Conservation (phyloP, 2,329 filamentous ascomycete species). For the Aspergillus sp. region DNA sequence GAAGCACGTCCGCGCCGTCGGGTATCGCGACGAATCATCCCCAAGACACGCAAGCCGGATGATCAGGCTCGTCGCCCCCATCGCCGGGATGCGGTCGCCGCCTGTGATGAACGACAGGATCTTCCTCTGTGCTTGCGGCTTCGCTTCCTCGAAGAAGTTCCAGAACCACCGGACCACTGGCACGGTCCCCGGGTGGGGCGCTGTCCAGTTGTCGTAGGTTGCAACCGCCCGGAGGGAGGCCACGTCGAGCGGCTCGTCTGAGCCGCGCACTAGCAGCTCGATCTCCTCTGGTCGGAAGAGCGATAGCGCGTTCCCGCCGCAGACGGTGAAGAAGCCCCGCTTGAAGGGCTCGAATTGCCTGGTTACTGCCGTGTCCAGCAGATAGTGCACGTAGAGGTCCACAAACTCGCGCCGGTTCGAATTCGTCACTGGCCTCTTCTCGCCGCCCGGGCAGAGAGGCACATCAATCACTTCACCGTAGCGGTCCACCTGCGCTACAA, state of each 20-base stretch:
- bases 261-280: slow-evolving; percentile 75
- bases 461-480: slow-evolving; percentile 61
- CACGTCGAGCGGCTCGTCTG: slow-evolving; percentile 74
- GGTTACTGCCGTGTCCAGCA: slow-evolving; percentile 67
- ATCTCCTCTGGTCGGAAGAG: slow-evolving; percentile 88
- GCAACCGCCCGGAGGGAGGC: slow-evolving; percentile 65
- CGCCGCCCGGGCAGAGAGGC: slow-evolving; percentile 65
- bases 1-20: slow-evolving; percentile 84
- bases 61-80: slow-evolving; percentile 68
- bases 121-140: slow-evolving; percentile 61
- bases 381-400: slow-evolving; percentile 68
- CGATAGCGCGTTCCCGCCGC: slow-evolving; percentile 75
- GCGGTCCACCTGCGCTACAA: slow-evolving; percentile 65
- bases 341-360: slow-evolving; percentile 91
- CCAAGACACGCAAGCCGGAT: slow-evolving; percentile 70
- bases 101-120: slow-evolving; percentile 81
- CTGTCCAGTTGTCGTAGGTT: slow-evolving; percentile 71
- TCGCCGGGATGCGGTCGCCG: slow-evolving; percentile 81
- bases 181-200: slow-evolving; percentile 45
- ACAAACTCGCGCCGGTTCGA: slow-evolving; percentile 77
- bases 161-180: slow-evolving; percentile 78
- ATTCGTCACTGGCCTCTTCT: slow-evolving; percentile 69
- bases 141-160: slow-evolving; percentile 62
- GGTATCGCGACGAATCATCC: slow-evolving; percentile 64
- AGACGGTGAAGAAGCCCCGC: slow-evolving; percentile 85